A percentile compares a stretch with the other conserved stretches of the same genome.
phyloP scores from a whole-genome alignment of 257 asterid species.

The Nicotiana knightiana region DNA sequence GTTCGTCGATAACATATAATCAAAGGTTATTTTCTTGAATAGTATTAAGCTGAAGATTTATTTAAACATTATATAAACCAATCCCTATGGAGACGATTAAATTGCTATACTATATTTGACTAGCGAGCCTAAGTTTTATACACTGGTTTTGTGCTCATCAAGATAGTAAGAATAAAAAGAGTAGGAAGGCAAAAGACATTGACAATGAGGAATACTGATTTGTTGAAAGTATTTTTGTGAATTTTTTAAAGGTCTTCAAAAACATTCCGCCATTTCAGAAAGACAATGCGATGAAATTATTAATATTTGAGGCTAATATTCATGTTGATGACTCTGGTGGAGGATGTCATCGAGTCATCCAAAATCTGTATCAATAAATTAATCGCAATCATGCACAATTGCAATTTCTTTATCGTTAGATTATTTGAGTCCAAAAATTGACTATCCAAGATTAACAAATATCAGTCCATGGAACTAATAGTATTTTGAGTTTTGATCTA shows the following conservation, averaged over 20 bases:
- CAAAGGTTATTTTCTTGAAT: no score
- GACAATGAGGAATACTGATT: no score
- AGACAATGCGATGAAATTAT: conserved; percentile 11
- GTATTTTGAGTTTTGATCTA: not conserved
- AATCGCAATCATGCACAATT: not conserved
- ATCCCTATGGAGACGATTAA: no score
- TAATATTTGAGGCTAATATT: conserved; percentile 24
- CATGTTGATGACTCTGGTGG: conserved; percentile 31
- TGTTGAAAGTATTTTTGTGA: no score
- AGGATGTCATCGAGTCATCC: conserved; percentile 21
- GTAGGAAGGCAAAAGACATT: no score
- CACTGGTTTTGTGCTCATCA: no score
- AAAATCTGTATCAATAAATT: not conserved
- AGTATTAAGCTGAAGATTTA: no score
- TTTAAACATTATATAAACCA: no score
- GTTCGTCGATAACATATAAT: no score
- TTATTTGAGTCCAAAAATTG: not conserved
- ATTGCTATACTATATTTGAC: no score
- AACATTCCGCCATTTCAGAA: not conserved
- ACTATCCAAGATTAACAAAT: not conserved
- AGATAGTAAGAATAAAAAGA: no score
- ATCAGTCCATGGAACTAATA: not conserved
- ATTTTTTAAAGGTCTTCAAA: conserved; percentile 1
- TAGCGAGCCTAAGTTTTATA: no score
- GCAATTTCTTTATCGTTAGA: not conserved